These are phyloP conservation scores for Pyronema domesticum DNA, from an alignment of 495 filamentous ascomycete species.

Conservation along the genomic window DNA sequence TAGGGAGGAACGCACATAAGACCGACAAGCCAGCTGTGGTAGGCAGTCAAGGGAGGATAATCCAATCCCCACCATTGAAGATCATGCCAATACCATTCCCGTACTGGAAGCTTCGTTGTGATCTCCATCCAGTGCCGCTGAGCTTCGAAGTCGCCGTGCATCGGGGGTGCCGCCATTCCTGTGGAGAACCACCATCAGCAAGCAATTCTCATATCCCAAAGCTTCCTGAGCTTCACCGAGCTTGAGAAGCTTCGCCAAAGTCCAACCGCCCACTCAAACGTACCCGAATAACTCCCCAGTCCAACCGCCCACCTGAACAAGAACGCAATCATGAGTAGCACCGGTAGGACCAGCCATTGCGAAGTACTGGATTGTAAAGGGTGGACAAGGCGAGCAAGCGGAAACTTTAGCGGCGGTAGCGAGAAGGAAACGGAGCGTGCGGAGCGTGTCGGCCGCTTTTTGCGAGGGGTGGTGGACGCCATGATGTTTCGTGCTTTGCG, in stretches of 20 bases:
- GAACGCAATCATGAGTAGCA: conserved; percentile 76
- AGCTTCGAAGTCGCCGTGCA: conserved; percentile 94
- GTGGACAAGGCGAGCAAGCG: conserved; percentile 81
- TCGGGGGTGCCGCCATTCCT: conserved; percentile 42
- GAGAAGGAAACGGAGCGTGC: conserved; percentile 26
- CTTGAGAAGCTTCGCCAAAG: neutral
- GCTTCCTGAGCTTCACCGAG: neutral
- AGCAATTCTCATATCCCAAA: neutral
- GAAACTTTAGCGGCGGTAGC: conserved; percentile 47
- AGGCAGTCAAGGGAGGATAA: conserved; percentile 92
- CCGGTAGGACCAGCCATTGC: conserved; percentile 80
- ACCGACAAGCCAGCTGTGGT: conserved; percentile 87
- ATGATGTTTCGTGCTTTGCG: too few species aligned
- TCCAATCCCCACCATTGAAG: conserved; percentile 94
- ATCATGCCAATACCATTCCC: conserved; percentile 95
- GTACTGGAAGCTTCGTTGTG: conserved; percentile 69
- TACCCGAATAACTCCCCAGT: conserved; percentile 89
- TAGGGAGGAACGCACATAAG: conserved; percentile 46
- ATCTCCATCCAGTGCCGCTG: conserved; percentile 98
- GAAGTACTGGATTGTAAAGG: conserved; percentile 65
- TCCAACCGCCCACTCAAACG: neutral
- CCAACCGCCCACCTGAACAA: conserved; percentile 85
- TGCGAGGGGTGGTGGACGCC: too few species aligned
- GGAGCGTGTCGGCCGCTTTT: too few species aligned
- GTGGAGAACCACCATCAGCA: neutral